Evolutionary conservation across 805 yeast genomes (phyloP).

Genomic region (Candida pseudoglaebosa): DNA sequence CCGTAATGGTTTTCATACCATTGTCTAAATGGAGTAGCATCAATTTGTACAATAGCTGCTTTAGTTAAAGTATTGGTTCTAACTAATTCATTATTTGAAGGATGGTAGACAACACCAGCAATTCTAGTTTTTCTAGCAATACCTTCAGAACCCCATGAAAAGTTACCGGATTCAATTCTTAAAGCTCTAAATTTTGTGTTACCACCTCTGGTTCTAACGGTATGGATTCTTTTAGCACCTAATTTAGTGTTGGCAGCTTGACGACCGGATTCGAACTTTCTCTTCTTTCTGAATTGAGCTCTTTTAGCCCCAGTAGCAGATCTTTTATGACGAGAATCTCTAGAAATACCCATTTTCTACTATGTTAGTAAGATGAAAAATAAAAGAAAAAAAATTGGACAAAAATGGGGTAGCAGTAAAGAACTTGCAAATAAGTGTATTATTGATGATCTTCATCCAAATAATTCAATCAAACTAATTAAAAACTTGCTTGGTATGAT

Average conservation of each 20-base stretch:
- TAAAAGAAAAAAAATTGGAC: no score
- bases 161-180: slow-evolving; percentile 98
- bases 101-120: slow-evolving; percentile 97
- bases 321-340: slow-evolving; percentile 99
- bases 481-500: no score
- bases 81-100: slow-evolving; percentile 98
- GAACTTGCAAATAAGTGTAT: no score
- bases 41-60: slow-evolving; percentile 98
- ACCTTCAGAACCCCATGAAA: slow-evolving; percentile 99
- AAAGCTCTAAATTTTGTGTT: slow-evolving; percentile 99
- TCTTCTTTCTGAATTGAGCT: slow-evolving; percentile 99
- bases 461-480: no score
- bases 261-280: slow-evolving; percentile 99
- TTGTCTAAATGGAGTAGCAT: slow-evolving; percentile 99
- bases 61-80: slow-evolving; percentile 99
- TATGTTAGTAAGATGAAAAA: slow-evolving; percentile 13
- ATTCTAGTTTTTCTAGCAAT: slow-evolving; percentile 98
- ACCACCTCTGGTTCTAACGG: slow-evolving; percentile 99
- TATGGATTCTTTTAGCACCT: slow-evolving; percentile 97
- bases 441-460: no score
- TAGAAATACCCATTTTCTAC: slow-evolving; percentile 96
- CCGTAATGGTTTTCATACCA: slow-evolving; percentile 99
- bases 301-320: slow-evolving; percentile 99
- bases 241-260: slow-evolving; percentile 99
- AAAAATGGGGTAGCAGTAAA: no score